Conservation (phyloP, 2,329 filamentous ascomycete genomes). For the Diaporthe helianthi region DNA sequence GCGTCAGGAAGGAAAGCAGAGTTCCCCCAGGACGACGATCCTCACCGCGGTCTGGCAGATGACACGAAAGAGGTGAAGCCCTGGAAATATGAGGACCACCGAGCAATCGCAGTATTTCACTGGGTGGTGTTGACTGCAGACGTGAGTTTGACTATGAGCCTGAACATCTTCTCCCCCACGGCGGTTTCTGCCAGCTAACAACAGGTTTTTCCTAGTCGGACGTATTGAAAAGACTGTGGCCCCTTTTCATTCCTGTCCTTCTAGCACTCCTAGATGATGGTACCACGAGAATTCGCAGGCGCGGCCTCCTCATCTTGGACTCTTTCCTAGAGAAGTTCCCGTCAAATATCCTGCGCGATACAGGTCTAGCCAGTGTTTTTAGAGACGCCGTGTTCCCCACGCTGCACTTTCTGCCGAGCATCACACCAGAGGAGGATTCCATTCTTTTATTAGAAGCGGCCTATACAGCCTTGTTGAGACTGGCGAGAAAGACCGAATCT, state of each 20-base stretch:
- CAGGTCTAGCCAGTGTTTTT: conserved; percentile 72
- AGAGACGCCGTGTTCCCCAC: conserved; percentile 73
- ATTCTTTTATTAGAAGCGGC: conserved; percentile 67
- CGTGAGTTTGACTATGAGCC: conserved; percentile 47
- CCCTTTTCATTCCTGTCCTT: conserved; percentile 72
- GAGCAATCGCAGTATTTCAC: conserved; percentile 62
- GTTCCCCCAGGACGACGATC: conserved; percentile 50
- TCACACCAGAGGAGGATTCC: conserved; percentile 78
- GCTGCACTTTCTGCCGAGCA: conserved; percentile 76
- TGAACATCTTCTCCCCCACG: neutral
- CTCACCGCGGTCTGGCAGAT: conserved; percentile 43
- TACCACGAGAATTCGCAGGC: conserved; percentile 57
- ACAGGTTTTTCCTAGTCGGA: conserved; percentile 42
- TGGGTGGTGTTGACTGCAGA: conserved; percentile 65
- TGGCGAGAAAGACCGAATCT: conserved; percentile 54
- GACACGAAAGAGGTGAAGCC: conserved; percentile 56
- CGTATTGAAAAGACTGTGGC: conserved; percentile 66
- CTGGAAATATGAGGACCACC: conserved; percentile 65
- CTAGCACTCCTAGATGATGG: conserved; percentile 73
- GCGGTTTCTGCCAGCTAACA: conserved; percentile 27
- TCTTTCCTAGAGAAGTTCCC: conserved; percentile 64
- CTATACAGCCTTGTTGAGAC: conserved; percentile 69
- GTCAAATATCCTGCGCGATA: conserved; percentile 59
- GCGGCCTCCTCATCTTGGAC: conserved; percentile 62
- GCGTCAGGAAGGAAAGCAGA: conserved; percentile 62